Evolutionary conservation across 2,329 filamentous ascomycete species (phyloP).

Genomic region (Leptographium lundbergii): DNA sequence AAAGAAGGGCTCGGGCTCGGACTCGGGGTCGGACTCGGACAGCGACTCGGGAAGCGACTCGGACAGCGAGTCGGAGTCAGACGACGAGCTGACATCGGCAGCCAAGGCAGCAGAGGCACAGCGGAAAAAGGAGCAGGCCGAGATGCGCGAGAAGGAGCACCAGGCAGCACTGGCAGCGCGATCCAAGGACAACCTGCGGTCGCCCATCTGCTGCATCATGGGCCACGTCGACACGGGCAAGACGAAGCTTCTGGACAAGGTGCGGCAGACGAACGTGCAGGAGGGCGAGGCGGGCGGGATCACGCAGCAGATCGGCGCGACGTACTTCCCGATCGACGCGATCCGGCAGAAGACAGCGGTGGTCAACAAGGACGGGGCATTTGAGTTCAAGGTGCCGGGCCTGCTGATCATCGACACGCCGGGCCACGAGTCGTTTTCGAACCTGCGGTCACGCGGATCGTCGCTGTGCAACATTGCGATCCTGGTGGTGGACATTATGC

Average conservation of each 20-base stretch:
- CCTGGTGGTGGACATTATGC: constrained; percentile 98
- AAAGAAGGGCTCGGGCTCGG: constrained; percentile 15
- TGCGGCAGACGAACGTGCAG: constrained; percentile 96
- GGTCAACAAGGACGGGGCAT: constrained; percentile 78
- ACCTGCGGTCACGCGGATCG: constrained; percentile 89
- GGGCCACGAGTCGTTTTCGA: constrained; percentile 99
- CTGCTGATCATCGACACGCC: constrained; percentile 95
- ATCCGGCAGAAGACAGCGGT: constrained; percentile 86
- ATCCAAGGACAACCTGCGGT: constrained; percentile 88
- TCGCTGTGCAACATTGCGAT: constrained; percentile 99
- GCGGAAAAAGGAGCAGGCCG: constrained; percentile 78
- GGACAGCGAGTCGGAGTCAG: constrained; percentile 27
- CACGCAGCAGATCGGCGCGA: constrained; percentile 98
- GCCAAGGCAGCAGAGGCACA: constrained; percentile 58
- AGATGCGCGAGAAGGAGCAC: constrained; percentile 77
- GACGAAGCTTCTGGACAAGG: constrained; percentile 98
- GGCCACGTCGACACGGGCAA: constrained; percentile 99
- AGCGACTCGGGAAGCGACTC: constrained; percentile 5
- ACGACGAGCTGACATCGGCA: constrained; percentile 66
- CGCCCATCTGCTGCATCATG: constrained; percentile 98
- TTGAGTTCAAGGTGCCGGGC: constrained; percentile 96
- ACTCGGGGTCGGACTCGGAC: constrained; percentile 10
- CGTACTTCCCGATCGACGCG: constrained; percentile 94
- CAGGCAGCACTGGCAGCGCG: constrained; percentile 83
- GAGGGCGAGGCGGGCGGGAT: constrained; percentile 99